These are phyloP conservation scores for Candida glucosophila DNA, from an alignment of 1,139 yeast genomes.

Conservation along the genomic window DNA sequence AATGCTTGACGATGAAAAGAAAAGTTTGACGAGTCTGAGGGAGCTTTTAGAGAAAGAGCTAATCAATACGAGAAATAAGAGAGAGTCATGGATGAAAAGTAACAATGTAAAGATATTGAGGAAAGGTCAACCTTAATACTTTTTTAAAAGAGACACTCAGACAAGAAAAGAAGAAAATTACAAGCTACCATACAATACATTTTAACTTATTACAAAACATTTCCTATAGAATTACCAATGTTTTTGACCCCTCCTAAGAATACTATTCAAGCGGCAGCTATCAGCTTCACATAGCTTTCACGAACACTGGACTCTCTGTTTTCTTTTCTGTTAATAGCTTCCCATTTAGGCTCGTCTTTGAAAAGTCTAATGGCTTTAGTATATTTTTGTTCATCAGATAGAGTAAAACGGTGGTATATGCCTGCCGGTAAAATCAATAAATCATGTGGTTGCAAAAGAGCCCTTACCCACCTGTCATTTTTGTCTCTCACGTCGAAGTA, in stretches of 20 bases:
- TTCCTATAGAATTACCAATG: no score
- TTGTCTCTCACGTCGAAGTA: constrained; percentile 78
- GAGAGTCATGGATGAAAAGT: constrained; percentile 60
- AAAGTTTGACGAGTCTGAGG: constrained; percentile 35
- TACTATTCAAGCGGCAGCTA: no score
- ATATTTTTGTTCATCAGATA: constrained; percentile 46
- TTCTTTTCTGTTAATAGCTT: constrained; percentile 62
- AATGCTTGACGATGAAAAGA: constrained; percentile 53
- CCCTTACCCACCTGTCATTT: constrained; percentile 72
- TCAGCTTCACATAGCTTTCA: constrained; percentile 20
- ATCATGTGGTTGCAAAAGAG: constrained; percentile 56
- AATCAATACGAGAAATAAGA: constrained; percentile 39
- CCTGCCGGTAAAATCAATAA: constrained; percentile 80
- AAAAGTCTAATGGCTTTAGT: constrained; percentile 78
- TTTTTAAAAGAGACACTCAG: background rate
- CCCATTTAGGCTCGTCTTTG: constrained; percentile 95
- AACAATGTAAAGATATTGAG: constrained; percentile 60
- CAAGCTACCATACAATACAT: constrained; percentile 2
- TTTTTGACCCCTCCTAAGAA: no score
- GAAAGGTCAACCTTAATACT: constrained; percentile 5
- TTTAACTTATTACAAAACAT: background rate
- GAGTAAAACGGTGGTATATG: constrained; percentile 84
- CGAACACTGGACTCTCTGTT: constrained; percentile 23
- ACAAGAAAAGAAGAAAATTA: background rate
- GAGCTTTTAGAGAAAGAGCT: constrained; percentile 38